Base-by-base conservation (phyloP, 2,329 filamentous ascomycete species). In the Penicillium rolfsii region DNA sequence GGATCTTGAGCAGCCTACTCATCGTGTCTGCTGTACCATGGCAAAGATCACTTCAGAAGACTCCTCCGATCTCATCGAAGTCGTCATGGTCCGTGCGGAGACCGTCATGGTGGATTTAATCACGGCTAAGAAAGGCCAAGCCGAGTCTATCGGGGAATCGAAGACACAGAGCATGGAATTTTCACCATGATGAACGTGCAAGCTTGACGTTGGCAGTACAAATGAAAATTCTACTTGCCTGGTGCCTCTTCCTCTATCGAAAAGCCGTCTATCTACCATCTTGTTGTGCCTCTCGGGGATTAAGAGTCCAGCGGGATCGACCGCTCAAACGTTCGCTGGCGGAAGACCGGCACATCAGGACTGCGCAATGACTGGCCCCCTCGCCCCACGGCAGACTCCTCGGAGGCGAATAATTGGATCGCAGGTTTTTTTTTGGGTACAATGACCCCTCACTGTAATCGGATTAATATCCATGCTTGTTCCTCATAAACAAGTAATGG, bases 291-390 rank as follows among this genome's bases (percentile, higher is more conserved):
- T 26, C 24, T 14, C 22, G 28, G 26, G 41, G 14, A 45, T 36
- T 36, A 38, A 53, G 12, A 26, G 36, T n/a, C 22, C 22, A 46
- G 35, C 55, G 65, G 65, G 11, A 61, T 41, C 26, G n/a, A 50
- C 48, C 61, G 54, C 59, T 48, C 30, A 56, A 24, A 26, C 24
- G 19, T 66, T 59, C 67, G 59, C 65, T 61, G 65, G 64, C 65
- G 65, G 65, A 67, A 67, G 46, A 61, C 41, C 67, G 66, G 66
- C 64, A 67, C 64, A 57, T 8, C 36, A 30, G 36, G 33, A 9
- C 63, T 62, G 30, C n/a, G 63, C 49, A 50, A 57, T 66, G 53
- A 68, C 65, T 68, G 66, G 65, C 41, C 60, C 55, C 36, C n/a
- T 38, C 36, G 55, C 52, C 50, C 56, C 45, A 58, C 56, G 59